These are phyloP conservation scores for Bolboschoenoplectus hybrid DNA, from an alignment of 202 grass and related monocot species.

Conservation along the genomic window DNA sequence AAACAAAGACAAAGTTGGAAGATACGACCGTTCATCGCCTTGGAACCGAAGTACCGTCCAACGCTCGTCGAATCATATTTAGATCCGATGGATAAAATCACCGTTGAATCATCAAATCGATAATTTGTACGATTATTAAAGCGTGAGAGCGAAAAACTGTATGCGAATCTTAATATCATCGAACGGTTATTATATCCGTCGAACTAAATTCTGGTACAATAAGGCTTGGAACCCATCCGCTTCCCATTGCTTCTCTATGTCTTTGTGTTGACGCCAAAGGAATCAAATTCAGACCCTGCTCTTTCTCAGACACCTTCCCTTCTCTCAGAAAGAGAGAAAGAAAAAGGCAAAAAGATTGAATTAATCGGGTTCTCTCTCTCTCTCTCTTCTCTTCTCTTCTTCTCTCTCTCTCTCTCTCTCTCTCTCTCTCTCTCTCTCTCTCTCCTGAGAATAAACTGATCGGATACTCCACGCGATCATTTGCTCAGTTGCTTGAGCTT, in stretches of 20 bases:
- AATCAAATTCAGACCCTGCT: slow-evolving; percentile 20
- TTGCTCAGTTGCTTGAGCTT: slow-evolving; percentile 25
- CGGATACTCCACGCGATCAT: slow-evolving; percentile 34
- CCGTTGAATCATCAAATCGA: no score
- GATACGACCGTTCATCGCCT: slow-evolving; percentile 16
- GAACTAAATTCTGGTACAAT: no score
- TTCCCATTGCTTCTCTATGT: not conserved
- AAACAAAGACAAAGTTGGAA: not conserved
- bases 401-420: not conserved
- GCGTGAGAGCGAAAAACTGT: no score
- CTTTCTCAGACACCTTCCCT: not conserved
- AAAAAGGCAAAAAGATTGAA: not conserved
- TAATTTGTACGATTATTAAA: no score
- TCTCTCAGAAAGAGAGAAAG: not conserved
- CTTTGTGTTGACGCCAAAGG: slow-evolving; percentile 25
- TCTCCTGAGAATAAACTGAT: slow-evolving; percentile 24
- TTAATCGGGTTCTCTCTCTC: not conserved
- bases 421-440: not conserved
- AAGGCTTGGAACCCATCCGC: no score
- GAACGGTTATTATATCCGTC: no score
- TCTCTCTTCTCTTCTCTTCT: not conserved
- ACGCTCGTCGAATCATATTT: no score
- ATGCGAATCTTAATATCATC: no score
- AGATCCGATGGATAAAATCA: no score
- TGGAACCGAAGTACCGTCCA: no score